Conservation (phyloP, 768 basidiomycete species). For the Trametes villosa region DNA sequence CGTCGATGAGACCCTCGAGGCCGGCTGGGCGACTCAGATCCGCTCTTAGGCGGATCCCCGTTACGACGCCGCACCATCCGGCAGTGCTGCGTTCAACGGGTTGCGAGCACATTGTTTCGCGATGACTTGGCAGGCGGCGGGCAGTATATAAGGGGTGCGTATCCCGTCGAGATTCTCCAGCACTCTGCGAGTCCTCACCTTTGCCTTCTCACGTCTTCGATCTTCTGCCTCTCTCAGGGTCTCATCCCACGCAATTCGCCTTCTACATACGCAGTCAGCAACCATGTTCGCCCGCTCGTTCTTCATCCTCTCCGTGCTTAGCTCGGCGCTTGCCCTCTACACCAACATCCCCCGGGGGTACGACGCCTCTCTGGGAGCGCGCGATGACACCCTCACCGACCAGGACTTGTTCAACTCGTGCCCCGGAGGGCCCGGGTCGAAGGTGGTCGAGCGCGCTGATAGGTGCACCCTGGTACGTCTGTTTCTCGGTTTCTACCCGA, state of each 20-base stretch:
- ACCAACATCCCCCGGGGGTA: not conserved
- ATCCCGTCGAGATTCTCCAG: not conserved
- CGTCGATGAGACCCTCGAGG: no score
- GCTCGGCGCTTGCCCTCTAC: not conserved
- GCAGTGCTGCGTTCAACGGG: no score
- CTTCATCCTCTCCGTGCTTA: not conserved
- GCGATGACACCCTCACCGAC: not conserved
- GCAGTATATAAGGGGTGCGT: not conserved
- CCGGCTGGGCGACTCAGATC: no score
- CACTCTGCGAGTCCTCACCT: slow-evolving; percentile 3
- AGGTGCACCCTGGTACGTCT: slow-evolving; percentile 14
- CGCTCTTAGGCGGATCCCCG: no score
- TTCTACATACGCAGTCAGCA: not conserved
- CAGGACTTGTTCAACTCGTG: slow-evolving; percentile 18
- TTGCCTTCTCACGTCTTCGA: not conserved
- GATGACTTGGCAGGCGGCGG: not conserved
- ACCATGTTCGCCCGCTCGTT: not conserved
- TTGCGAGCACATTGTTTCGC: no score
- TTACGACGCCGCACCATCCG: no score
- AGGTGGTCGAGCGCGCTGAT: slow-evolving; percentile 10
- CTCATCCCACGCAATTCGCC: not conserved
- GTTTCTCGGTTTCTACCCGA: not conserved
- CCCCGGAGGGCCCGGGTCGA: slow-evolving; percentile 20
- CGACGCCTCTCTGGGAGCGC: not conserved
- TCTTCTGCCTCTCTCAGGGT: no score